Evolutionary conservation across 202 grass and related monocot species (phyloP), one percentile per base, ranked within the genome.

Genomic region (Carex arenaria): DNA sequence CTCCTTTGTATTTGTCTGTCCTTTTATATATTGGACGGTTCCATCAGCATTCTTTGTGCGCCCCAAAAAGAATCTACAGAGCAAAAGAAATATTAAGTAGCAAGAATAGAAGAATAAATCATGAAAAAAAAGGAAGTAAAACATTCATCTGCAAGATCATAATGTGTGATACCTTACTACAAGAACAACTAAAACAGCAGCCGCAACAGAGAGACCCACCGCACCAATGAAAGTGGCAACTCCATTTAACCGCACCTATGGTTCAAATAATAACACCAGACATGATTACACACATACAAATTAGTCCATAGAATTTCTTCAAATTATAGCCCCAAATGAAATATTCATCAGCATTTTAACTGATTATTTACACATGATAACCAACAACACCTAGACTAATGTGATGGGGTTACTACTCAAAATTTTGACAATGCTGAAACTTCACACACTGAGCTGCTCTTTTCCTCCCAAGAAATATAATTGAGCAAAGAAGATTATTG

Each of bases 221-320:
- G 91, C 91, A 54, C 93, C 96, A 82, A 98, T 93, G 78, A 95
- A 98, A 79, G 96, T 98, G 72, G 96, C 96, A 3, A 95, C 85
- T 68, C 96, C 96, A 88, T 98, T 98, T 82, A 98, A 84, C 51
- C 96, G 90, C 80, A 98, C 93, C 96, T 95, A 72, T 84, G 28
- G 13, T 67, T 47, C 53, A 80, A 53, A 80, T 23, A 11, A 74
- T 30, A 77, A 56, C 23, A 32, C 51, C 54, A 77, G 7, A 57
- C 53, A 57, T 59, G 57, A 49, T 85, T 13, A 28, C 65, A 54
- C 64, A 64, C 20, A 87, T 75, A 80, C 57, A 73, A 81, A 81
- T 60, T 28, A 22, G 43, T 18, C 23, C 26, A 77, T 56, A 56
- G 26, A 56, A 56, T 77, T 56, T n/a, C 10, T 76, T 17, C 8